Percentiles rank a stretch among this genome's conserved stretches.
Evolutionary conservation across 1,139 yeast species (phyloP).

Genomic region (Protomyces inouyei): DNA sequence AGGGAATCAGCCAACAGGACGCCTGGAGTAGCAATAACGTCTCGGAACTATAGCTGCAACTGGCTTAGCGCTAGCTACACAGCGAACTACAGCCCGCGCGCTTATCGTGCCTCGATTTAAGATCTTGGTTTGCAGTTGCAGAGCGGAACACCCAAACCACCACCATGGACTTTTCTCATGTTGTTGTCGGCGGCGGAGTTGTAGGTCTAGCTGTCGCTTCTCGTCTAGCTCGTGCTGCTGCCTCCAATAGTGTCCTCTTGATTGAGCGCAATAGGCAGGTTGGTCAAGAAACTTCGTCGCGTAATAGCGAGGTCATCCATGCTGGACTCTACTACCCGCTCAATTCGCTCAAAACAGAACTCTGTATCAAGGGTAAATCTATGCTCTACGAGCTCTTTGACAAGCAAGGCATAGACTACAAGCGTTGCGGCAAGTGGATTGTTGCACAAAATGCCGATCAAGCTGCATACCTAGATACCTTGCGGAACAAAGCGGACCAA

Average conservation of each 20-base stretch:
- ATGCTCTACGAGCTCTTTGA: conserved; percentile 55
- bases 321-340: conserved; percentile 82
- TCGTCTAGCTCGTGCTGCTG: conserved; percentile 46
- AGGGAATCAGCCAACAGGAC: too few relatives aligned
- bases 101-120: too few relatives aligned
- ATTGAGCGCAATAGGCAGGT: conserved; percentile 61
- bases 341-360: conserved; percentile 57
- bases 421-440: conserved; percentile 78
- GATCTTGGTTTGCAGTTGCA: too few relatives aligned
- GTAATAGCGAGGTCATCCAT: conserved; percentile 89
- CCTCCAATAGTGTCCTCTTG: conserved; percentile 55
- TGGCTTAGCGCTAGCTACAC: too few relatives aligned
- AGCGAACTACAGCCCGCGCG: too few relatives aligned
- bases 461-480: conserved; percentile 51
- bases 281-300: conserved; percentile 77
- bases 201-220: conserved; percentile 82
- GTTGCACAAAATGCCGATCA: conserved; percentile 74
- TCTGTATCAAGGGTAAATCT: conserved; percentile 71
- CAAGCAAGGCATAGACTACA: conserved; percentile 52
- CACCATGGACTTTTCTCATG: conserved; percentile 61
- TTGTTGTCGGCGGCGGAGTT: conserved; percentile 80
- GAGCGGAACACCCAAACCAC: too few relatives aligned
- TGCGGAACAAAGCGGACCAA: conserved; percentile 49
- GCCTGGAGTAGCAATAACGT: too few relatives aligned
- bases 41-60: too few relatives aligned